A percentile compares a stretch with the other conserved stretches of the same genome.
These are phyloP conservation scores for Mallotus japonicus DNA, from an alignment of 441 rosid genomes.

Conservation along the genomic window DNA sequence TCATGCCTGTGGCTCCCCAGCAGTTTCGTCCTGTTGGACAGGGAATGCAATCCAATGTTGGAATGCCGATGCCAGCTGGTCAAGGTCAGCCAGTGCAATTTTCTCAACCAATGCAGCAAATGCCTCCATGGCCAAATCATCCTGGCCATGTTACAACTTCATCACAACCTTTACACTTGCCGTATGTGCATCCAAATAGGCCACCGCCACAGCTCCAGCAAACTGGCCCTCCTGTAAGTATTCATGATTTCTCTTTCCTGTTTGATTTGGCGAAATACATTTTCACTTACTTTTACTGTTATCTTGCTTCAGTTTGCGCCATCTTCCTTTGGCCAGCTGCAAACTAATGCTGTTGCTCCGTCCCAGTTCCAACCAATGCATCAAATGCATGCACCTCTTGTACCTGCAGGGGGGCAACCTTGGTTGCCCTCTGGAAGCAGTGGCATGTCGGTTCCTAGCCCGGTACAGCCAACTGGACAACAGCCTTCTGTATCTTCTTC, in stretches of 20 bases:
- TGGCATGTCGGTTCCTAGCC: conserved; percentile 39
- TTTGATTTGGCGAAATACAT: too few relatives aligned
- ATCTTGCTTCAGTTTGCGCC: conserved; percentile 50
- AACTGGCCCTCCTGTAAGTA: conserved; percentile 37
- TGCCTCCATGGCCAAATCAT: conserved; percentile 71
- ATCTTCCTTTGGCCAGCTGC: conserved; percentile 66
- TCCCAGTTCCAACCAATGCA: conserved; percentile 55
- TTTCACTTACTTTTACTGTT: conserved; percentile 7
- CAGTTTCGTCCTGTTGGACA: conserved; percentile 77
- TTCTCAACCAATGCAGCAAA: conserved; percentile 71
- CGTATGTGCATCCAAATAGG: conserved; percentile 59
- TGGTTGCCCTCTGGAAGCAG: conserved; percentile 64
- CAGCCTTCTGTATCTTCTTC: conserved; percentile 51
- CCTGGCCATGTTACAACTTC: conserved; percentile 59
- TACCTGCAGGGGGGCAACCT: conserved; percentile 50
- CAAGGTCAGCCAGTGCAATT: conserved; percentile 61
- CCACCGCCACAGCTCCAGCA: conserved; percentile 54
- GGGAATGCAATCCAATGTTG: conserved; percentile 50
- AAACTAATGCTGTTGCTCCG: conserved; percentile 38
- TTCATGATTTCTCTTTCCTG: conserved; percentile 9
- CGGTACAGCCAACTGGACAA: conserved; percentile 51
- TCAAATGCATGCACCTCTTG: conserved; percentile 53
- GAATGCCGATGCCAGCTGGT: conserved; percentile 48
- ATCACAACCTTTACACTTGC: conserved; percentile 55
- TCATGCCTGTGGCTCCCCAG: conserved; percentile 56